A percentile compares a stretch with the other conserved stretches of the same genome.
Evolutionary conservation across 345 rosid species (phyloP).

Genomic region (Melaleuca quinquenervia): DNA sequence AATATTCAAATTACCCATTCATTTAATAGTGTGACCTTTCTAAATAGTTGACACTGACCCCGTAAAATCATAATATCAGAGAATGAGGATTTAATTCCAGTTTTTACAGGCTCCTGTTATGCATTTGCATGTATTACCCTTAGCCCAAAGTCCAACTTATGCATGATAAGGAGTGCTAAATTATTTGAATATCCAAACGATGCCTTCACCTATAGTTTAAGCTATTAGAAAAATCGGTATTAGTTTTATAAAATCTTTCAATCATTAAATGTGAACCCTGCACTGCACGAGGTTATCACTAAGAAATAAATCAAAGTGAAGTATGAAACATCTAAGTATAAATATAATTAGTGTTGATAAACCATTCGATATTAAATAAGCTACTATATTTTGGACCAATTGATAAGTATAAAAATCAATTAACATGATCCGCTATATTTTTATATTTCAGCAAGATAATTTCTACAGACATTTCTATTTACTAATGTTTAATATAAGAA

Average conservation of each 20-base stretch:
- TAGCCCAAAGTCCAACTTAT: neutral
- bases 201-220: neutral
- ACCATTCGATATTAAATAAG: no score
- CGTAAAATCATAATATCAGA: neutral
- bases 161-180: neutral
- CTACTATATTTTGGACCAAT: neutral
- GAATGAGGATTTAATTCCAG: neutral
- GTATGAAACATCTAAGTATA: no score
- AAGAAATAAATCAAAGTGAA: no score
- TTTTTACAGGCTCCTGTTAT: neutral
- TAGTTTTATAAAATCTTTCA: neutral
- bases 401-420: neutral
- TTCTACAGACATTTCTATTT: neutral
- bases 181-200: neutral
- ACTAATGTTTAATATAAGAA: neutral
- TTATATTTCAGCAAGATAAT: neutral
- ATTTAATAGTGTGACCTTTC: neutral
- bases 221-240: fast-evolving
- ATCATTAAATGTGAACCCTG: no score
- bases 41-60: neutral
- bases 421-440: no score
- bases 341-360: neutral
- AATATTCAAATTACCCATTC: neutral
- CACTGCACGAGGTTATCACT: no score
- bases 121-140: neutral